Base-by-base conservation (phyloP, 2,329 filamentous ascomycete genomes). In the Trichoderma sp. region DNA sequence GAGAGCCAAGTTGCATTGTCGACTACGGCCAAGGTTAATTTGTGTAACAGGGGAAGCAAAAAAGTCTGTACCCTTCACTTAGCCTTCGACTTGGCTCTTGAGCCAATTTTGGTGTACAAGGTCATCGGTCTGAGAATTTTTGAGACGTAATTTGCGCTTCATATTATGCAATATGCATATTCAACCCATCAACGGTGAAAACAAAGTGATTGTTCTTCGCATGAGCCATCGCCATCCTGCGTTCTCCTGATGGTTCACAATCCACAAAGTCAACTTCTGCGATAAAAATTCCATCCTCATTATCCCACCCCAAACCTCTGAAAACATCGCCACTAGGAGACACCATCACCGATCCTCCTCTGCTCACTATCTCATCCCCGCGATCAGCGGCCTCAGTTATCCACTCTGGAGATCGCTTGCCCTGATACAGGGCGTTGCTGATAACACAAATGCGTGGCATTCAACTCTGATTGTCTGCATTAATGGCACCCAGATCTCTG, bases 381-480 rank as follows among this genome's bases (percentile, higher is more conserved):
- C 60, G 32, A 5, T 64, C 60, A 21, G 49, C 21, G 5, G 32
- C 24, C 11, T 64, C 60, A 37, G 46, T 28, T 64, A 54, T 54
- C 60, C 60, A 64, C 39, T 21, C 16, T 16, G 60, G 4, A 64
- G 60, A 10, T 54, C 46, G 3, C n/a, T 37, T 54, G 60, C 60
- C 28, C 46, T 54, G 13, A 64, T 54, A 24, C 60, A 64, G 4
- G 46, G 60, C 2, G 60, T 64, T 6, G 46, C 46, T 8, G 60
- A 64, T n/a, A 54, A 24, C 2, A 64, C 60, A 30, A 64, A 64
- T 7, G 60, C 60, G 0, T 49, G 8, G 46, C 60, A 54, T 18
- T 64, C 60, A 28, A 64, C 28, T 18, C 60, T 32, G 5, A 64
- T 64, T 28, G 46, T 64, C 32, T 64, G 60, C 60, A 64, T 64